These are phyloP conservation scores for Boletus huronensis DNA, from an alignment of 768 basidiomycete genomes.

Conservation along the genomic window DNA sequence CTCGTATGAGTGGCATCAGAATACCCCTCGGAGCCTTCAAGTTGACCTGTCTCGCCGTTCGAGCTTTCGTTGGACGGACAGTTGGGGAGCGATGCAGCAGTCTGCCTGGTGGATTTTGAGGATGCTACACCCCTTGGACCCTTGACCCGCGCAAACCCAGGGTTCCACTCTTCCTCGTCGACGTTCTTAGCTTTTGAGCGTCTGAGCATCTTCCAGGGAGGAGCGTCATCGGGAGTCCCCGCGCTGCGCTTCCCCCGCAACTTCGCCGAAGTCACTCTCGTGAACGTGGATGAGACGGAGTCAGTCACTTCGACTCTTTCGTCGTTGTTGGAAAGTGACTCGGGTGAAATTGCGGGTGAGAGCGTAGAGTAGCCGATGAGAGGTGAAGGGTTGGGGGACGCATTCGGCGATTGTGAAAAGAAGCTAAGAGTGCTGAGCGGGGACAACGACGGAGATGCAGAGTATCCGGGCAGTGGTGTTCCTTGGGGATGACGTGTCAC, in stretches of 20 bases:
- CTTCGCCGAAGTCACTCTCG: background rate
- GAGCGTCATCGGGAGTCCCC: background rate
- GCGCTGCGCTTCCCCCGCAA: conserved; percentile 13
- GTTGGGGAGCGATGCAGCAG: background rate
- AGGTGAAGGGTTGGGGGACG: conserved; percentile 2
- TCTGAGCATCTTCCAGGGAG: background rate
- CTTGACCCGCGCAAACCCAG: conserved; percentile 2
- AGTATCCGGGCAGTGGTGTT: background rate
- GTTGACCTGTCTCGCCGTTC: background rate
- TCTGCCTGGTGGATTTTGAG: background rate
- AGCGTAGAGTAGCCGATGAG: background rate
- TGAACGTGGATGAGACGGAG: background rate
- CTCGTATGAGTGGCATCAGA: background rate
- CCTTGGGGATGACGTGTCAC: background rate
- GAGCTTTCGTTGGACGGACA: background rate
- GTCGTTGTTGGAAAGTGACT: background rate
- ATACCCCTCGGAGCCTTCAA: background rate
- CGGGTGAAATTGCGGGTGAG: background rate
- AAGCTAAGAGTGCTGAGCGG: conserved; percentile 14
- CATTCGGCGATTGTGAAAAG: conserved; percentile 8
- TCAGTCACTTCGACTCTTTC: background rate
- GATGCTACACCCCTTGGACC: background rate
- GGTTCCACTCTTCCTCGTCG: conserved; percentile 26
- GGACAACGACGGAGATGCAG: conserved; percentile 13
- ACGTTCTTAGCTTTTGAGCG: conserved; percentile 11